phyloP scores from a whole-genome alignment of 2,329 filamentous ascomycete genomes.

The Microcyclospora pomicola region DNA sequence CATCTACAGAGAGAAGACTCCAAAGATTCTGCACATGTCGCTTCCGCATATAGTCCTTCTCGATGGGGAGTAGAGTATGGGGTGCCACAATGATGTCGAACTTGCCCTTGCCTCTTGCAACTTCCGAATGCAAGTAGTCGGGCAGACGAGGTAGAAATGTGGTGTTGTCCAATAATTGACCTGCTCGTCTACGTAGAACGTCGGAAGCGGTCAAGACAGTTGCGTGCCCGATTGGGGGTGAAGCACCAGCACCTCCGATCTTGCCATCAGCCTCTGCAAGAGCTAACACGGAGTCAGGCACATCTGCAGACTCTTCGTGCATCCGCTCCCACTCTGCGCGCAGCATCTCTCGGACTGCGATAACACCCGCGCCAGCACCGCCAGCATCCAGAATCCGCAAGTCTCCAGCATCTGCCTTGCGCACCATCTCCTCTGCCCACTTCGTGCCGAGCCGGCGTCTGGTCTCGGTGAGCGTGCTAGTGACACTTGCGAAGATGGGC shows the following conservation, averaged over 20 bases:
- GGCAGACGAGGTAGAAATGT: constrained; percentile 87
- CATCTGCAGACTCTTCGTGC: constrained; percentile 24
- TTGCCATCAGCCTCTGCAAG: constrained; percentile 21
- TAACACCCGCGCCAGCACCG: constrained; percentile 55
- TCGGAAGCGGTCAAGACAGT: constrained; percentile 71
- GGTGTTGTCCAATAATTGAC: constrained; percentile 69
- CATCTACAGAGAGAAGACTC: constrained; percentile 68
- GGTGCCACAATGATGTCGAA: constrained; percentile 81
- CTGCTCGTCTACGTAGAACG: constrained; percentile 58
- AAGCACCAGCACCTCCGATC: constrained; percentile 27
- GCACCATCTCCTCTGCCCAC: constrained; percentile 54
- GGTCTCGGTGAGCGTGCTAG: constrained; percentile 57
- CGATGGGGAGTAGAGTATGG: constrained; percentile 63
- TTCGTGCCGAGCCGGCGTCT: constrained; percentile 55
- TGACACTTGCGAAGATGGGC: constrained; percentile 53
- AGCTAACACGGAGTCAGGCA: constrained; percentile 8
- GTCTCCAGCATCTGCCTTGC: constrained; percentile 38
- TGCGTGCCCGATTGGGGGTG: constrained; percentile 52
- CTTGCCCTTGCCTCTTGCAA: constrained; percentile 37
- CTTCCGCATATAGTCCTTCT: constrained; percentile 64
- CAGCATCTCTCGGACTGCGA: constrained; percentile 66
- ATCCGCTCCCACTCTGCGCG: constrained; percentile 69
- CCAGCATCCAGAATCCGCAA: constrained; percentile 62
- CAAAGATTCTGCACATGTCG: constrained; percentile 77
- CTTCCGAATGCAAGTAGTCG: constrained; percentile 54